A percentile compares a stretch with the other conserved stretches of the same genome.
Conservation (phyloP, 1,139 yeast genomes). For the Suzukiozyma palmioleophila region DNA sequence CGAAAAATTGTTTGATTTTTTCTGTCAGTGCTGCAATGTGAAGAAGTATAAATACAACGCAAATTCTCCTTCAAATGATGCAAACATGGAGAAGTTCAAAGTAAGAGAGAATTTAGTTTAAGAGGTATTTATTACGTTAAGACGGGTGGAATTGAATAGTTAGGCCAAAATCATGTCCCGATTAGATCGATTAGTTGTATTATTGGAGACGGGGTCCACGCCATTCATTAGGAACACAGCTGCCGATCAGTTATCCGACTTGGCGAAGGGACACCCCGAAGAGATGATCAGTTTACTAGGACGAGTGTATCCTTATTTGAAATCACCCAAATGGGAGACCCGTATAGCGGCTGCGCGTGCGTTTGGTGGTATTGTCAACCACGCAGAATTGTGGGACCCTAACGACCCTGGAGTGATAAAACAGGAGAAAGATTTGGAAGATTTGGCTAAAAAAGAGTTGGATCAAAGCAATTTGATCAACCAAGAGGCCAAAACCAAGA, state of each 20-base stretch:
- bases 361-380: constrained; percentile 84
- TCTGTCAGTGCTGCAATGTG: constrained; percentile 3
- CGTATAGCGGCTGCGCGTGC: constrained; percentile 94
- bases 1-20: constrained; percentile 1
- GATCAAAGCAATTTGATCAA: constrained; percentile 10
- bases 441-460: constrained; percentile 15
- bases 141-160: not conserved
- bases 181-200: constrained; percentile 68
- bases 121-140: not conserved
- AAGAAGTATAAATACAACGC: constrained; percentile 7
- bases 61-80: constrained; percentile 4
- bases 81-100: not conserved
- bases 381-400: constrained; percentile 84
- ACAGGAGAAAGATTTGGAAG: constrained; percentile 16
- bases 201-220: constrained; percentile 93
- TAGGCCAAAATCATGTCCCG: constrained; percentile 32
- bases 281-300: constrained; percentile 80
- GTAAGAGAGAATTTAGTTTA: not conserved
- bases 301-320: constrained; percentile 84
- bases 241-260: constrained; percentile 92
- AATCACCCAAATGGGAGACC: constrained; percentile 90
- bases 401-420: constrained; percentile 36
- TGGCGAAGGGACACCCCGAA: constrained; percentile 93
- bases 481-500: not conserved
- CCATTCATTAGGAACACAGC: constrained; percentile 93